Conservation (phyloP, 768 basidiomycete genomes). For the Hypholoma fasciculare region DNA sequence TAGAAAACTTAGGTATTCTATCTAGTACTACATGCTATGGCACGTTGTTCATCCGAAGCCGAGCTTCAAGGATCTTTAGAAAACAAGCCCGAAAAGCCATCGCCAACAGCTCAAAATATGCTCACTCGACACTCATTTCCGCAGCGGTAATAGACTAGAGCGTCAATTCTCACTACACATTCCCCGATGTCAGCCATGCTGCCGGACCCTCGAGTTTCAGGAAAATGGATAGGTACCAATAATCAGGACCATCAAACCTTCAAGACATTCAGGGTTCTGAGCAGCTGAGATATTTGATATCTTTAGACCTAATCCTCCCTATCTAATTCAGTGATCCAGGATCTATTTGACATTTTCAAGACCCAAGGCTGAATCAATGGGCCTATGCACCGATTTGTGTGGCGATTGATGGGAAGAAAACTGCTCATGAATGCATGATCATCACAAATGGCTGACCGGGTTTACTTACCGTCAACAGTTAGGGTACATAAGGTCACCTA, state of each 20-base stretch:
- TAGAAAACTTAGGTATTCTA: neutral
- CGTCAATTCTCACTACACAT: neutral
- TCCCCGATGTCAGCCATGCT: neutral
- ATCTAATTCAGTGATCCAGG: constrained; percentile 18
- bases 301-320: constrained; percentile 17
- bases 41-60: constrained; percentile 4
- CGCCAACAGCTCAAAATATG: constrained; percentile 1
- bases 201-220: neutral
- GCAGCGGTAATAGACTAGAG: constrained; percentile 2
- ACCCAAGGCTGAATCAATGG: constrained; percentile 20
- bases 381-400: constrained; percentile 23
- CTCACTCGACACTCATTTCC: neutral
- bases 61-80: constrained; percentile 17
- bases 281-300: constrained; percentile 19
- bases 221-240: neutral
- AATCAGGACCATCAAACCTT: constrained; percentile 11
- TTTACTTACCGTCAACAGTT: constrained; percentile 16
- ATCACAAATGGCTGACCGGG: constrained; percentile 23
- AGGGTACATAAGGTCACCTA: constrained; percentile 23
- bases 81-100: neutral
- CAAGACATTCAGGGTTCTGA: constrained; percentile 17
- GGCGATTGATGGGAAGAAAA: constrained; percentile 25
- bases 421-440: constrained; percentile 18
- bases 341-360: constrained; percentile 16
- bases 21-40: neutral